These are phyloP conservation scores for Aspergillus chevalieri DNA, from an alignment of 2,329 filamentous ascomycete genomes.

Conservation along the genomic window DNA sequence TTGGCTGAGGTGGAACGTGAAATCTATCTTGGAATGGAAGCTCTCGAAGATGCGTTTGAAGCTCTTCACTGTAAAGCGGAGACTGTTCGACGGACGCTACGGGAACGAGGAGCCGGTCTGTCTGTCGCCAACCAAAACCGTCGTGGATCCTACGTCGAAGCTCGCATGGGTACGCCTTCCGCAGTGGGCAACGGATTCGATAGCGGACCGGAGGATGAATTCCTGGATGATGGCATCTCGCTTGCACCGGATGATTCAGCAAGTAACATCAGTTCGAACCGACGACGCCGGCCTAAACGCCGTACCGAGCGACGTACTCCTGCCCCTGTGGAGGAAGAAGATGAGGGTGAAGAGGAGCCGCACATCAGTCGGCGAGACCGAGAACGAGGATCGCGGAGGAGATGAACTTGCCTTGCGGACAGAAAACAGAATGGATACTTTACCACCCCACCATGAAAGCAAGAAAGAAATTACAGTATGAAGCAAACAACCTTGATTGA, in stretches of 20 bases:
- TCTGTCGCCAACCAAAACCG: constrained; percentile 43
- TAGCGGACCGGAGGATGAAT: constrained; percentile 39
- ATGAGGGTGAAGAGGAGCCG: constrained; percentile 32
- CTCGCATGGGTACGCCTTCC: constrained; percentile 38
- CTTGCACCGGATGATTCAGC: constrained; percentile 46
- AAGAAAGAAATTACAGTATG: not conserved
- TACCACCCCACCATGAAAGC: not conserved
- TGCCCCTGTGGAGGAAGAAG: constrained; percentile 43
- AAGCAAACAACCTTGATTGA: not conserved
- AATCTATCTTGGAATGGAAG: constrained; percentile 91
- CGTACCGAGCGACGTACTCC: constrained; percentile 45
- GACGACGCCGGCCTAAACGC: constrained; percentile 40
- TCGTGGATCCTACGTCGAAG: constrained; percentile 36
- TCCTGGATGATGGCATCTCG: constrained; percentile 40
- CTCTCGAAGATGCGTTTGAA: constrained; percentile 89
- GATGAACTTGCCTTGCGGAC: constrained; percentile 7
- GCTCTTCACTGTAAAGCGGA: constrained; percentile 81
- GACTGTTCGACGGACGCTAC: constrained; percentile 67
- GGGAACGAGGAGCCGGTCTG: constrained; percentile 75
- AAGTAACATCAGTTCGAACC: constrained; percentile 44
- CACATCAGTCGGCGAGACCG: constrained; percentile 19
- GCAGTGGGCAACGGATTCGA: constrained; percentile 30
- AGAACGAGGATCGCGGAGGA: constrained; percentile 19
- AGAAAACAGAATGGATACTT: not conserved
- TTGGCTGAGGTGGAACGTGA: constrained; percentile 88